A percentile compares a stretch with the other conserved stretches of the same genome.
Evolutionary conservation across 179 eudicot species (phyloP).

Genomic region (Spinacia oleracea): DNA sequence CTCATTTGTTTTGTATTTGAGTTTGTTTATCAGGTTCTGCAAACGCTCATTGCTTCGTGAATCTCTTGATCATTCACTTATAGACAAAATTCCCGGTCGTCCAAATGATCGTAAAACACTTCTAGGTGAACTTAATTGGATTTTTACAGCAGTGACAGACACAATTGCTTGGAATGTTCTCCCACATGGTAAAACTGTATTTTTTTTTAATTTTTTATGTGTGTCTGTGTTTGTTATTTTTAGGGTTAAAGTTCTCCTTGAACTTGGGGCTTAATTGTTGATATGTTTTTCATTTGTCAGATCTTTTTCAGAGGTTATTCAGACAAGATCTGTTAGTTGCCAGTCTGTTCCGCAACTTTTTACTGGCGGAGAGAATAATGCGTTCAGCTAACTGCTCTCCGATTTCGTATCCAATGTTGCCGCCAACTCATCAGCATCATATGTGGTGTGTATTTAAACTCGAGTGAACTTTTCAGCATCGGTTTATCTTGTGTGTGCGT

Average conservation of each 20-base stretch:
- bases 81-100: constrained; percentile 95
- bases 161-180: constrained; percentile 99
- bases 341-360: constrained; percentile 91
- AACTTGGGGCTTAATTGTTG: not conserved
- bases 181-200: constrained; percentile 71
- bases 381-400: constrained; percentile 99
- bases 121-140: constrained; percentile 98
- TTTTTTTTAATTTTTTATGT: not conserved
- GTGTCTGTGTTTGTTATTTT: not conserved
- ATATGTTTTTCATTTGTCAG: constrained; percentile 45
- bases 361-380: constrained; percentile 99
- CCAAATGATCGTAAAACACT: constrained; percentile 96
- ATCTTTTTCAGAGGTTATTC: constrained; percentile 86
- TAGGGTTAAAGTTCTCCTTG: not conserved
- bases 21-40: constrained; percentile 71
- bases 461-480: not conserved
- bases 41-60: constrained; percentile 85
- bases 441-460: constrained; percentile 69
- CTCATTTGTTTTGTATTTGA: constrained; percentile 7
- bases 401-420: constrained; percentile 84
- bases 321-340: constrained; percentile 98
- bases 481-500: not conserved
- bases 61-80: constrained; percentile 75
- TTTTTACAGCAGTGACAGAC: constrained; percentile 96
- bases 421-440: constrained; percentile 98